Evolutionary conservation across 2,329 filamentous ascomycete species (phyloP), one percentile per base, ranked within the genome.

Genomic region (Trichoderma sp.): DNA sequence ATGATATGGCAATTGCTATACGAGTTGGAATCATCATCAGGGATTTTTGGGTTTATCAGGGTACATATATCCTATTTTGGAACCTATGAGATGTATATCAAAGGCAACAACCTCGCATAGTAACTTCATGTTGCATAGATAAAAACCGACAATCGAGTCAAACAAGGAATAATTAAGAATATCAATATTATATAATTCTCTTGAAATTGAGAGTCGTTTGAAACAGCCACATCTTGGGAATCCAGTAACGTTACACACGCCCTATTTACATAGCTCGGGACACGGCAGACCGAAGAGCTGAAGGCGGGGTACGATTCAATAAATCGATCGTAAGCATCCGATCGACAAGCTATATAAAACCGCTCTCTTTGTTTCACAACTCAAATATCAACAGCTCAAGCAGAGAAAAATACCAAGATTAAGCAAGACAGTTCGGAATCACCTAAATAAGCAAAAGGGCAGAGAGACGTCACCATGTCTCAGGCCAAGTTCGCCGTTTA

Each of bases 401-500:
- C 14, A 53, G 5, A 38, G 38, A 29, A 60, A 12, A n/a, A 5
- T 6, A 14, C 29, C 18, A 45, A 45, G 16, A 18, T 27, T 4
- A 27, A 27, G 27, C 27, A 27, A 27, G 27, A 27, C 27, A 27
- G 27, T 4, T 27, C 27, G 27, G 27, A 27, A 27, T 3, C 3
- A 27, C 27, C 27, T 27, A 27, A 27, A 27, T 6, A 60, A 18
- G 21, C 29, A 31, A 9, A 45, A 45, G 11, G 29, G 5, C 14
- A 33, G 18, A 45, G 35, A 35, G 8, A 7, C 21, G 9, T 29
- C 69, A 38, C 8, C 45, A 75, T 75, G 74, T 27, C 74, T 6
- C 31, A 66, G 71, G 66, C 76, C 45, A 71, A 79, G 59, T 77
- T 45, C 71, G 85, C 86, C 29, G 83, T 79, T 3, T 87, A 87